Percentiles rank a stretch among this genome's conserved stretches.
phyloP scores from a whole-genome alignment of 257 asterid species.

The Thymus mandschuricus region DNA sequence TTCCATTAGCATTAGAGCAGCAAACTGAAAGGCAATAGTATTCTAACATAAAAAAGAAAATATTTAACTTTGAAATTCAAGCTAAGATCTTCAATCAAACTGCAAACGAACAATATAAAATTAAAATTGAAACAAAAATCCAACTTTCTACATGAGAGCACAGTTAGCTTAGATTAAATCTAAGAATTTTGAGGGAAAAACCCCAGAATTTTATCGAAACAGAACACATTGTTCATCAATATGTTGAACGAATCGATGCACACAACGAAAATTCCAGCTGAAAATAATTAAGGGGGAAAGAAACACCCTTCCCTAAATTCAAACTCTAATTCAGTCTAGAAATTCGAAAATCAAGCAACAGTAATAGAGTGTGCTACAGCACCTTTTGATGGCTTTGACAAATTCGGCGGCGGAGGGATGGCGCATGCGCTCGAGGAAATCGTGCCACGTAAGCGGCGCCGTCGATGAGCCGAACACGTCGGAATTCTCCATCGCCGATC shows the following conservation, averaged over 20 bases:
- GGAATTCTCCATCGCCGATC: too few species aligned
- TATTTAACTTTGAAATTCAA: not conserved
- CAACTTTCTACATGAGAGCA: not conserved
- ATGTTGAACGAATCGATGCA: not conserved
- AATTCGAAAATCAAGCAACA: constrained; percentile 12
- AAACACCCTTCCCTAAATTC: constrained; percentile 6
- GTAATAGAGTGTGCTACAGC: not conserved
- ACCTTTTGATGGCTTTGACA: constrained; percentile 94
- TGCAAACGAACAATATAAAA: not conserved
- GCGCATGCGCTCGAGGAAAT: constrained; percentile 98
- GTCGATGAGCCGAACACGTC: too few species aligned
- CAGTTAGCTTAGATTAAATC: constrained; percentile 4
- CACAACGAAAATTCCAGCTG: constrained; percentile 11
- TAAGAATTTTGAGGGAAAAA: not conserved
- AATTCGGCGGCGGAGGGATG: constrained; percentile 93
- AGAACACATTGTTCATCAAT: constrained; percentile 13
- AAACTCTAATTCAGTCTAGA: not conserved
- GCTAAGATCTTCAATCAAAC: constrained; percentile 3
- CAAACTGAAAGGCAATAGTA: not conserved
- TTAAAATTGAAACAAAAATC: not conserved
- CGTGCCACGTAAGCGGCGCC: constrained; percentile 12
- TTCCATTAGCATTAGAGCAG: not conserved
- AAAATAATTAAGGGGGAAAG: constrained; percentile 2
- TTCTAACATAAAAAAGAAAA: not conserved
- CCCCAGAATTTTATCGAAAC: not conserved